Percentiles rank a stretch among this genome's conserved stretches.
Conservation (phyloP, 164 flowering plant genomes). For the Berberis vulgaris region DNA sequence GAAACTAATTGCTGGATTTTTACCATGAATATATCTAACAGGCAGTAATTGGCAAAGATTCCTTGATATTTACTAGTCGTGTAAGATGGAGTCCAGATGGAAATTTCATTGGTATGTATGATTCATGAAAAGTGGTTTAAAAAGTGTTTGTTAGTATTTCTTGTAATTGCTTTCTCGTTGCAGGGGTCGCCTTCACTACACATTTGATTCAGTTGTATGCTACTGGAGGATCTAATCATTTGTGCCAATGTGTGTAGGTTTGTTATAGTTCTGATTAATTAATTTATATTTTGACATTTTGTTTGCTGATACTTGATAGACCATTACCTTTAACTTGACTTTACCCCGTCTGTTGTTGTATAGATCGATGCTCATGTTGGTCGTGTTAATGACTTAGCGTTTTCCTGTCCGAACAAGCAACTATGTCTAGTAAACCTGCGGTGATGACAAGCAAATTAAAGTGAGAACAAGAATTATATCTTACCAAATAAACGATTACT, state of each 20-base stretch:
- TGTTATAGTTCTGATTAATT: slow-evolving; percentile 8
- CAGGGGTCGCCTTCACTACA: slow-evolving; percentile 76
- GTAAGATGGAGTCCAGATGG: slow-evolving; percentile 93
- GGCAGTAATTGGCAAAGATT: slow-evolving; percentile 55
- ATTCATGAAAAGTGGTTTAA: background rate
- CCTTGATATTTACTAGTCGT: slow-evolving; percentile 54
- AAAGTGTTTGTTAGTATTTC: slow-evolving; percentile 6
- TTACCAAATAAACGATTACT: background rate
- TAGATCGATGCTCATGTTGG: slow-evolving; percentile 93
- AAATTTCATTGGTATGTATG: slow-evolving; percentile 50
- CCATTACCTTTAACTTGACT: background rate
- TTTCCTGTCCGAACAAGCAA: slow-evolving; percentile 80
- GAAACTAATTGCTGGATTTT: background rate
- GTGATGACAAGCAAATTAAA: slow-evolving; percentile 83
- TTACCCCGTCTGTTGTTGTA: slow-evolving; percentile 8
- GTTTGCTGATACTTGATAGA: background rate
- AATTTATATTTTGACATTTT: background rate
- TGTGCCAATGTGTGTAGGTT: slow-evolving; percentile 69
- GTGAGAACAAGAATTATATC: slow-evolving; percentile 19
- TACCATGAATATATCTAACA: slow-evolving; percentile 17
- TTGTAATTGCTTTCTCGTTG: slow-evolving; percentile 16
- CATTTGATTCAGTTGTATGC: slow-evolving; percentile 75
- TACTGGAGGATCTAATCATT: slow-evolving; percentile 50
- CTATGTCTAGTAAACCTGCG: slow-evolving; percentile 75
- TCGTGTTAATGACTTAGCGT: slow-evolving; percentile 75